These are phyloP conservation scores for Ambispora gerdemannii DNA, from an alignment of 192 early-diverging fungal genomes.

Conservation along the genomic window DNA sequence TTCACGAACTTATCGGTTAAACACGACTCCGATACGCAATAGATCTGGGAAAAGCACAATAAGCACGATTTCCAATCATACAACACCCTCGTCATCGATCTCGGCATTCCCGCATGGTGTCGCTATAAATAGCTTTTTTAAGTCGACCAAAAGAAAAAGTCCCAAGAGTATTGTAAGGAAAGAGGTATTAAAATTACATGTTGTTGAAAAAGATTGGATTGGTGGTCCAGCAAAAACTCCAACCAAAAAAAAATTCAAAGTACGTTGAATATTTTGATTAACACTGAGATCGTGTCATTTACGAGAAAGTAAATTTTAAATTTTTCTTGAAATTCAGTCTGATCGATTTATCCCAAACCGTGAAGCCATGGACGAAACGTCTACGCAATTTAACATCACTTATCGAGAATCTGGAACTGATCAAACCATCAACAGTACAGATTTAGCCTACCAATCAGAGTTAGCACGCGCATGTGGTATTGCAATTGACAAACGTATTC, in stretches of 20 bases:
- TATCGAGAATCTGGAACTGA: constrained; percentile 33
- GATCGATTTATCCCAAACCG: constrained; percentile 91
- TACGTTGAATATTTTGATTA: constrained; percentile 14
- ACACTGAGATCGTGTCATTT: not conserved
- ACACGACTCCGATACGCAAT: not conserved
- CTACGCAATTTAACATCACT: constrained; percentile 69
- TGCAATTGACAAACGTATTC: constrained; percentile 73
- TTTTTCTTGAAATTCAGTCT: constrained; percentile 41
- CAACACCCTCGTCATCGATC: not conserved
- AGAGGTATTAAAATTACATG: constrained; percentile 32
- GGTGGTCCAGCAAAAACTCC: constrained; percentile 14
- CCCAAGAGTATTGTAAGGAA: constrained; percentile 4
- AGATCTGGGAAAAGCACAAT: not conserved
- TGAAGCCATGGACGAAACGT: constrained; percentile 61
- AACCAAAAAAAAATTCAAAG: constrained; percentile 31
- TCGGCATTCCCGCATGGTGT: not conserved
- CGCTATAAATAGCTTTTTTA: not conserved
- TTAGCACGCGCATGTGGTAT: constrained; percentile 80
- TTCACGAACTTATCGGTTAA: not conserved
- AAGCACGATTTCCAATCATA: not conserved
- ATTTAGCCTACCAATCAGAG: constrained; percentile 69
- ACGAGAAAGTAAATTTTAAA: not conserved
- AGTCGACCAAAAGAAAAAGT: constrained; percentile 18
- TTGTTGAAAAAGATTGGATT: constrained; percentile 39
- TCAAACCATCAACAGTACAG: constrained; percentile 41